Conservation (phyloP, 2,329 filamentous ascomycete genomes). For the Penicillium crustosum region DNA sequence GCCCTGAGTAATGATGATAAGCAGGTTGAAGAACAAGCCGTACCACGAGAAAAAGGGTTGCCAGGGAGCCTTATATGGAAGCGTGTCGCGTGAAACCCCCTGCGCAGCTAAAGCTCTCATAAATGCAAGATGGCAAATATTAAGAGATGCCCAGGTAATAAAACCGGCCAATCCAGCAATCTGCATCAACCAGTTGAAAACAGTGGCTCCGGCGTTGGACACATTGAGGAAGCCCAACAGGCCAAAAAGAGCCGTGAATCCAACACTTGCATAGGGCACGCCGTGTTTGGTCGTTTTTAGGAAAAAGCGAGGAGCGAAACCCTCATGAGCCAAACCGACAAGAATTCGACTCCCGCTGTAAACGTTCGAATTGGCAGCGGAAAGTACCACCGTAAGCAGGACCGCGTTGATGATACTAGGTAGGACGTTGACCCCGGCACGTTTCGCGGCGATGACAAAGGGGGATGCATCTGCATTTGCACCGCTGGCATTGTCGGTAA, state of each 20-base stretch:
- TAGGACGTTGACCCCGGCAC: constrained; percentile 1
- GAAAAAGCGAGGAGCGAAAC: constrained; percentile 7
- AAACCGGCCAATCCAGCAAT: constrained; percentile 8
- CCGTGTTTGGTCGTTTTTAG: constrained; percentile 1
- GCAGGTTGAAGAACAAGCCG: constrained; percentile 6
- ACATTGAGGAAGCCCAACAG: constrained; percentile 9
- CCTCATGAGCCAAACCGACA: constrained; percentile 5
- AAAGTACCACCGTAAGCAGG: constrained; percentile 3
- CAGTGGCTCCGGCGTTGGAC: constrained; percentile 3
- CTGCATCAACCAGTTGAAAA: constrained; percentile 12
- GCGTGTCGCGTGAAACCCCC: constrained; percentile 3
- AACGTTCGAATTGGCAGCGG: constrained; percentile 10
- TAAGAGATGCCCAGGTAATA: constrained; percentile 9
- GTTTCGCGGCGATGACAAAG: constrained; percentile 8
- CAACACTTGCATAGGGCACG: constrained; percentile 5
- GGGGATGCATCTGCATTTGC: constrained; percentile 4
- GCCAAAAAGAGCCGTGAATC: constrained; percentile 4
- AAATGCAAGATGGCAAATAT: constrained; percentile 5
- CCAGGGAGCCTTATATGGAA: constrained; percentile 8
- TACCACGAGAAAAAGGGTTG: constrained; percentile 8
- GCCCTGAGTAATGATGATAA: constrained; percentile 8
- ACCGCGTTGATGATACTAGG: constrained; percentile 12
- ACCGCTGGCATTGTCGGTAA: constrained; percentile 44
- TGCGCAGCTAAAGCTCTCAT: constrained; percentile 8
- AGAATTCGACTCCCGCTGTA: constrained; percentile 11